Evolutionary conservation across 805 yeast genomes (phyloP), one percentile per base, ranked within the genome.

Genomic region (Zygoascus tannicola): DNA sequence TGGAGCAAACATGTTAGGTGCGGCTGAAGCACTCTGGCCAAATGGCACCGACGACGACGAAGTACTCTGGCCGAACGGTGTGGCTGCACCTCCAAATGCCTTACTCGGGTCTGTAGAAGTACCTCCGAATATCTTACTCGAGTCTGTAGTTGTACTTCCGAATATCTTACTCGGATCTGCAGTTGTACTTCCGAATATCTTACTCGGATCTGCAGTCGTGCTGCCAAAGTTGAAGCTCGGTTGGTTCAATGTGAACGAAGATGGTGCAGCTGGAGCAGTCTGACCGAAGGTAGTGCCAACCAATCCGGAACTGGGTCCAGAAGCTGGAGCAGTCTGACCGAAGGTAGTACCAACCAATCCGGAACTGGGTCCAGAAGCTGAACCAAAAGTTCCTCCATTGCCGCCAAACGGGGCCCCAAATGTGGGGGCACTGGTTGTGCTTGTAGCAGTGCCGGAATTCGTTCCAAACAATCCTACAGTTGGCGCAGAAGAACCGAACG

Each of bases 1-100:
- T 10, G 36, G 36, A 19, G 42, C 36, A 39, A 32, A 32, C 42
- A 32, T 39, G 42, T 30, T 39, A 12, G 26, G 26, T 5, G 30
- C 28, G 3, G 36, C 22, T 20, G 42, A 22, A 36, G 26, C 7
- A 18, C n/a, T n/a, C n/a, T n/a, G n/a, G n/a, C 39, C 39, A 36
- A 36, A 36, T 16, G 36, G 30, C 12, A 19, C 14, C 2, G 32
- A 12, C 8, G 40, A 18, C 3, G 40, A 19, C 14, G n/a, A 21
- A 3, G 38, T 28, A 18, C n/a, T 35, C 8, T 20, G 14, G 3
- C 28, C 38, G 12, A 21, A 5, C 14, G 38, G 12, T 20, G 15
- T 28, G 10, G 38, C 20, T 8, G 23, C 14, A 14, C 16, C 5
- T 10, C n/a, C n/a, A n/a, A n/a, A n/a, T n/a, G n/a, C n/a, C n/a